These are phyloP conservation scores for Botrytis fabae DNA, from an alignment of 2,329 filamentous ascomycete species.

Conservation along the genomic window DNA sequence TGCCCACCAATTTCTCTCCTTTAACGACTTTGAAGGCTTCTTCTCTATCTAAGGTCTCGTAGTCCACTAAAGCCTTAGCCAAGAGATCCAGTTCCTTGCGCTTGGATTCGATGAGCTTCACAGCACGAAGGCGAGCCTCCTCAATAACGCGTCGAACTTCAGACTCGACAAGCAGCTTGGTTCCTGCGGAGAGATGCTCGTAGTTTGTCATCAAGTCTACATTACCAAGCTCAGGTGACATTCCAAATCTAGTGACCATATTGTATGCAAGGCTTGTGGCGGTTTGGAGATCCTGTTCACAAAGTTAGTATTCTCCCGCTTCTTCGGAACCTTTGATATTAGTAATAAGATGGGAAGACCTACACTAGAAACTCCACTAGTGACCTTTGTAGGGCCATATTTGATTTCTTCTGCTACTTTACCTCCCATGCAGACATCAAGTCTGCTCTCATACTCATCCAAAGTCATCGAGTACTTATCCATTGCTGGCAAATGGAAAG, in stretches of 20 bases:
- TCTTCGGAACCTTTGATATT: background rate
- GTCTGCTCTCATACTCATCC: slow-evolving; percentile 75
- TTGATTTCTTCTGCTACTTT: slow-evolving; percentile 90
- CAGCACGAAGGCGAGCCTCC: slow-evolving; percentile 75
- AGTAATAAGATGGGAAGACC: slow-evolving; percentile 41
- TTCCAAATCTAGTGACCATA: slow-evolving; percentile 87
- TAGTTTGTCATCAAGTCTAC: slow-evolving; percentile 85
- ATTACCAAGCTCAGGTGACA: slow-evolving; percentile 84
- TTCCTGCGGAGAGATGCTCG: slow-evolving; percentile 77
- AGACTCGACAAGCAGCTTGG: slow-evolving; percentile 79
- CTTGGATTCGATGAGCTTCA: slow-evolving; percentile 68
- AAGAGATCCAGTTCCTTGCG: slow-evolving; percentile 84
- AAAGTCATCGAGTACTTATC: slow-evolving; percentile 90
- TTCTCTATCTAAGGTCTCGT: slow-evolving; percentile 85
- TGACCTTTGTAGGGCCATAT: slow-evolving; percentile 88
- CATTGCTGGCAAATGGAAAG: slow-evolving; percentile 83
- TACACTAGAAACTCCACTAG: slow-evolving; percentile 80
- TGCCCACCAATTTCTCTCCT: slow-evolving; percentile 76
- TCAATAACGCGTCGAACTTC: slow-evolving; percentile 86
- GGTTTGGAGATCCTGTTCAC: slow-evolving; percentile 69
- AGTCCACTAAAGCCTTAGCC: slow-evolving; percentile 86
- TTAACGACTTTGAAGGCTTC: slow-evolving; percentile 90
- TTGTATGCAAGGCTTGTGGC: slow-evolving; percentile 81
- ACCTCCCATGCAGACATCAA: slow-evolving; percentile 80
- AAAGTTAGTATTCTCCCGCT: slow-evolving; percentile 38